A percentile compares a stretch with the other conserved stretches of the same genome.
These are phyloP conservation scores for Curvularia lunata DNA, from an alignment of 2,329 filamentous ascomycete genomes.

Conservation along the genomic window DNA sequence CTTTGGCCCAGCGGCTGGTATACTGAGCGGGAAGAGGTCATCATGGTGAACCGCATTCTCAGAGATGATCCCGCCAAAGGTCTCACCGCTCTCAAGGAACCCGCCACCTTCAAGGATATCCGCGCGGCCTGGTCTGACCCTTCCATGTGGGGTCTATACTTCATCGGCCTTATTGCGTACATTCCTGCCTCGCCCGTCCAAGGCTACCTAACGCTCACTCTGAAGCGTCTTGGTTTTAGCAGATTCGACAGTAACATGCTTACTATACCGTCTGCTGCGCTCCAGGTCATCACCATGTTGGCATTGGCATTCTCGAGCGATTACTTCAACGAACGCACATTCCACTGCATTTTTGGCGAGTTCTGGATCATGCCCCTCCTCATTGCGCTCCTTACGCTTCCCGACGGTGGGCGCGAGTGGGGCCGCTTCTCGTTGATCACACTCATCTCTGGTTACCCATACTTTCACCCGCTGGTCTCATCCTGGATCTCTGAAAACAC, in stretches of 20 bases:
- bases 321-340: constrained; percentile 60
- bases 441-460: constrained; percentile 50
- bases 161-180: constrained; percentile 53
- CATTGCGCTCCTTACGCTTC: constrained; percentile 46
- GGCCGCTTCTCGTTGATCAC: constrained; percentile 48
- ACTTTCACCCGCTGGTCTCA: constrained; percentile 64
- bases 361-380: constrained; percentile 53
- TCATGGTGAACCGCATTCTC: constrained; percentile 69
- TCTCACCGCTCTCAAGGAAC: constrained; percentile 63
- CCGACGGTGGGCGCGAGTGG: constrained; percentile 47
- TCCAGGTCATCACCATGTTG: constrained; percentile 60
- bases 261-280: constrained; percentile 51
- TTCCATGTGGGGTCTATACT: constrained; percentile 63
- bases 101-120: constrained; percentile 56
- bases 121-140: constrained; percentile 60
- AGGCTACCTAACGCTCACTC: constrained; percentile 49
- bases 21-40: constrained; percentile 68
- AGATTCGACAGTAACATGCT: constrained; percentile 54
- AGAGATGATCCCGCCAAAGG: constrained; percentile 63
- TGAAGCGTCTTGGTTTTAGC: constrained; percentile 49
- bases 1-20: constrained; percentile 66
- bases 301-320: constrained; percentile 52
- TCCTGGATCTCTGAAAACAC: constrained; percentile 68
- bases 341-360: constrained; percentile 54
- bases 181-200: constrained; percentile 48